Evolutionary conservation across 1,139 yeast genomes (phyloP), one percentile per base, ranked within the genome.

Genomic region (Suhomyces taliae): DNA sequence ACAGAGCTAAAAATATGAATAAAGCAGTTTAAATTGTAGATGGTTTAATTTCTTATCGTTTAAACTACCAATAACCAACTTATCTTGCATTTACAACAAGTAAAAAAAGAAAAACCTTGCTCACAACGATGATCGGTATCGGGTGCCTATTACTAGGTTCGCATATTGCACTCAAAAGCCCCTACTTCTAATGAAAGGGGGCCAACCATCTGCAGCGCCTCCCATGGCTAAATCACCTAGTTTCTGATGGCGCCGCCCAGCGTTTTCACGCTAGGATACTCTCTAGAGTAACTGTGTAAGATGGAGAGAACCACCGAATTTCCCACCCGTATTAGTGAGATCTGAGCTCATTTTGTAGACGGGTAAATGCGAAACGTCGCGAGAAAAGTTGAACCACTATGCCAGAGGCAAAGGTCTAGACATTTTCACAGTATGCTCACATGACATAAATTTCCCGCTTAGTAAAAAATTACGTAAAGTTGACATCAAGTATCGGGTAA

Each of bases 91-190:
- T 29, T 2, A 2, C 32, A 6, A 11, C 1, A 9, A 29, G n/a
- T 29, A 34, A 40, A 6, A 24, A 42, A 49, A 56, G 60, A 58
- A 56, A 57, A 67, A 63, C 75, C 69, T 62, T 50, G 62, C 79
- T 70, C 74, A 63, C 65, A 70, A 71, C 83, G 79, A 76, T 83
- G 85, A 83, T 83, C 89, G 89, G 89, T 83, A 83, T 83, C 88
- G 89, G 82, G 89, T 83, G 79, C 83, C 66, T 69, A 50, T 37
- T 40, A 53, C 54, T 62, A 64, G 70, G 83, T 82, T 80, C 85
- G 82, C 85, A 82, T 78, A 83, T 83, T 83, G 89, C 85, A 83
- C 89, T 83, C 79, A 83, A 82, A 70, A 82, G 83, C 81, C 76
- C 67, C 57, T 61, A 62, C 65, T 53, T 62, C 39, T 46, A 36